phyloP scores from a whole-genome alignment of 2,329 filamentous ascomycete species.

The Leptodontidium sp. region DNA sequence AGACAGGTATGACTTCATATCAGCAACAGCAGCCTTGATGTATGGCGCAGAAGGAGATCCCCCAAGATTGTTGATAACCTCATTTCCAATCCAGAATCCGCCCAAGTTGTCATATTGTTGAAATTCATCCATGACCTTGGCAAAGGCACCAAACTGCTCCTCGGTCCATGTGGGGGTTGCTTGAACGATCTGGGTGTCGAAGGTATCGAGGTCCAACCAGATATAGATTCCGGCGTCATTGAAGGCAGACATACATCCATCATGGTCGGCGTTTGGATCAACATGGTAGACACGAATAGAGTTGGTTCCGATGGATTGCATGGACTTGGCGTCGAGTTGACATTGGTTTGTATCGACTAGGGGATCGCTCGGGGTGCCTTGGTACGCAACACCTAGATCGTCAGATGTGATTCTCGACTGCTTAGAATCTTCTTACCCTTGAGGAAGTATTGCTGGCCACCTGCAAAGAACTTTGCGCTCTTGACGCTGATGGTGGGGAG shows the following conservation, averaged over 20 bases:
- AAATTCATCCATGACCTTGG: slow-evolving; percentile 74
- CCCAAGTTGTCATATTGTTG: slow-evolving; percentile 74
- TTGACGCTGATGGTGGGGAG: slow-evolving; percentile 42
- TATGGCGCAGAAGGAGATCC: slow-evolving; percentile 62
- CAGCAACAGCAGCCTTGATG: slow-evolving; percentile 65
- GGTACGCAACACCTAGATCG: slow-evolving; percentile 76
- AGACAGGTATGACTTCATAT: slow-evolving; percentile 61
- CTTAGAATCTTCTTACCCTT: slow-evolving; percentile 52
- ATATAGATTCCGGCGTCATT: slow-evolving; percentile 83
- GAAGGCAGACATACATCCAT: slow-evolving; percentile 82
- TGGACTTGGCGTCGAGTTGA: slow-evolving; percentile 74
- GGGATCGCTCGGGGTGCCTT: slow-evolving; percentile 72
- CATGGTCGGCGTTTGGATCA: slow-evolving; percentile 73
- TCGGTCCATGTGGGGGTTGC: slow-evolving; percentile 73
- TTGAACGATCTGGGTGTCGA: slow-evolving; percentile 71
- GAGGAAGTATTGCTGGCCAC: slow-evolving; percentile 43
- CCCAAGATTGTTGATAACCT: slow-evolving; percentile 72
- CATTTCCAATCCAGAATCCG: slow-evolving; percentile 88
- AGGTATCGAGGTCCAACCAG: slow-evolving; percentile 83
- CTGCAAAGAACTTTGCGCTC: slow-evolving; percentile 43
- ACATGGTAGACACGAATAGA: slow-evolving; percentile 90
- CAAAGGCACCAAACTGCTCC: slow-evolving; percentile 70
- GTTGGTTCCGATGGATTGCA: slow-evolving; percentile 83
- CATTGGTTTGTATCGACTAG: slow-evolving; percentile 80
- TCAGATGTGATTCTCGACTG: slow-evolving; percentile 58